Base-by-base conservation (phyloP, 2,329 filamentous ascomycete genomes). In the Sphaerostilbella broomeana region DNA sequence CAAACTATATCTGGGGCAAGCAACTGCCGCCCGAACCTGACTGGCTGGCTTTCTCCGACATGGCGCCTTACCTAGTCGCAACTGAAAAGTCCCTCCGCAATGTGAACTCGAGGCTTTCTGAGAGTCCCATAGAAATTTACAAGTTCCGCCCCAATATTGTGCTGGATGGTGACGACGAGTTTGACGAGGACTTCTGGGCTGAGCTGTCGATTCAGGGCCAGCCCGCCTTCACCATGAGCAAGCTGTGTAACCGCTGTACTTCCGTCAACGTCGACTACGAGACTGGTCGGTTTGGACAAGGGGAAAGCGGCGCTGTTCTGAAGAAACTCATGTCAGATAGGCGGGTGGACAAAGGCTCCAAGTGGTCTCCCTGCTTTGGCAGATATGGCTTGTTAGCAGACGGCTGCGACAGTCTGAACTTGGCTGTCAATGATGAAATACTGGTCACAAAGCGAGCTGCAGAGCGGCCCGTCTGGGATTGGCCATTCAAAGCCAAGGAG, bases 131-230 rank as follows among this genome's bases (percentile, higher is more conserved):
- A 63, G 78, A 81, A 38, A 75, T 84, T 55, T 72, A 71, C 26
- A 83, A 82, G 51, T 84, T 87, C 58, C 75, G 84, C 24, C 81
- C 83, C 1, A 88, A 86, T 55, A 73, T 88, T 32, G 77, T 88
- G 2, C 61, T 87, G 2, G 72, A 74, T 25, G 79, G 77, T 3
- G 69, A 74, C 4, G 57, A 60, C 8, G 62, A 75, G 1, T 88
- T 75, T 55, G 79, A 81, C 10, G 83, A 88, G 57, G 84, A 88
- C 55, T 86, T 73, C 53, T 88, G 82, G 84, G 73, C 65, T 3
- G 77, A 80, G 51, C 58, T 86, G 22, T 57, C 58, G 12, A 56
- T 83, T 26, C 46, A 52, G 35, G 45, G 47, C 22, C 20, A 40
- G 13, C 53, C 56, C 5, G 62, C 61, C 27, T 62, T 86, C 6